Evolutionary conservation across 2,329 filamentous ascomycete species (phyloP), one percentile per base, ranked within the genome.

Genomic region (Diaporthe capsici): DNA sequence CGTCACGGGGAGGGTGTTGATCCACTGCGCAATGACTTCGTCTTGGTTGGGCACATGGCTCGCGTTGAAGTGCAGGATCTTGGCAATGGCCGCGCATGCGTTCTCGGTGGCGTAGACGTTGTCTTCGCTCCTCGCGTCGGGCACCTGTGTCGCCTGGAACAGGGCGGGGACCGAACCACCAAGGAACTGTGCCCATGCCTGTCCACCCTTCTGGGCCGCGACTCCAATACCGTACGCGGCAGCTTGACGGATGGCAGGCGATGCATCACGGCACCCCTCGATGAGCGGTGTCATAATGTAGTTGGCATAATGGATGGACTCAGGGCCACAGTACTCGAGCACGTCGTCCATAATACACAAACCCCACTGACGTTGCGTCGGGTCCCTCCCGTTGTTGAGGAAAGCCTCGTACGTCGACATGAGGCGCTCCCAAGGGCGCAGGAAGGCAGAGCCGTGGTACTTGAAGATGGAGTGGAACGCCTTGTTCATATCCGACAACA

Each of bases 401-500:
- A 98, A 98, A 44, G 89, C 89, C 80, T 96, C 92, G 84, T 98
- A 98, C 74, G 95, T 98, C 15, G 90, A 87, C 84, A 98, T 92
- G 34, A 99, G 89, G 72, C 92, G 91, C 83, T 98, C 94, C 96
- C 96, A 99, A 57, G 95, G 89, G 7, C 92, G 93, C 72, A 99
- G 89, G 88, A 99, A 99, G 15, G 90, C 87, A 13, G 92, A 89
- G 34, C 95, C 94, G 83, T 98, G 95, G 86, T 98, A 96, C 88
- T 98, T 98, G 90, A 99, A 99, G 79, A 99, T 95, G 76, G 95
- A 96, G 85, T 99, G 97, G 90, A 98, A 99, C 0, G 97, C 96
- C 88, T 99, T 99, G 91, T 99, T 99, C 97, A 99, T 99, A 82
- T 99, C 97, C 2, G 96, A 98, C 58, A 99, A 90, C 25, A 99